These are phyloP conservation scores for Paracamarosporium sp. DNA, from an alignment of 2,329 filamentous ascomycete species.

Conservation along the genomic window DNA sequence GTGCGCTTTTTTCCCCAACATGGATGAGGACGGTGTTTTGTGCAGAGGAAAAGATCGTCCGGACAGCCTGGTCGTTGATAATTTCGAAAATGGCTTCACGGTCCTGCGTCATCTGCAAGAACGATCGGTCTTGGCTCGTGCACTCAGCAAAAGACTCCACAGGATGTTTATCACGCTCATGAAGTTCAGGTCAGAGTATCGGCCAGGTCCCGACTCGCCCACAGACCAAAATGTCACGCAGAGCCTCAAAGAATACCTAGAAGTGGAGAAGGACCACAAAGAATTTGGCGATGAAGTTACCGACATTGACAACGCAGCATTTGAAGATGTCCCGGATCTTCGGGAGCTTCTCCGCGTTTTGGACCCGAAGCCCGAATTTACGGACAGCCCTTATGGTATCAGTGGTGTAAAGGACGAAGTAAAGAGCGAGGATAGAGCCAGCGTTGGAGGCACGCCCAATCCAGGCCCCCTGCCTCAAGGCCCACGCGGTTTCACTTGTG, in stretches of 20 bases:
- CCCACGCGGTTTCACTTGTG: neutral
- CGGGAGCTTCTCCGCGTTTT: neutral
- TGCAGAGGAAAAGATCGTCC: conserved; percentile 29
- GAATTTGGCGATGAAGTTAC: neutral
- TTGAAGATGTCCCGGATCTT: neutral
- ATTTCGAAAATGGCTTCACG: conserved; percentile 3
- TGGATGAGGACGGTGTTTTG: conserved; percentile 68
- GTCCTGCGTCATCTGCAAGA: conserved; percentile 1
- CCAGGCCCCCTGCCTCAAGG: conserved; percentile 55
- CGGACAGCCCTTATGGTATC: conserved; percentile 34
- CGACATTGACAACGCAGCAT: neutral
- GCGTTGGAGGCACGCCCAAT: conserved; percentile 66
- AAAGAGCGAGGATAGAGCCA: conserved; percentile 59
- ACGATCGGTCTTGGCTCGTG: conserved; percentile 37
- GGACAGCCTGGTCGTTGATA: neutral
- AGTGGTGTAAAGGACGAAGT: conserved; percentile 48
- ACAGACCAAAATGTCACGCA: neutral
- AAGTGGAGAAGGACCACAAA: neutral
- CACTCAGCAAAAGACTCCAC: neutral
- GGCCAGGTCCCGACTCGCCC: neutral
- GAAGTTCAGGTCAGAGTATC: neutral
- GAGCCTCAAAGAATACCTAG: neutral
- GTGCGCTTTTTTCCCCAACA: conserved; percentile 70
- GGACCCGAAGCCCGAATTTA: neutral
- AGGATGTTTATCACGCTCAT: neutral